phyloP scores from a whole-genome alignment of 352 stramenopile species.

The Globisporangium polare region DNA sequence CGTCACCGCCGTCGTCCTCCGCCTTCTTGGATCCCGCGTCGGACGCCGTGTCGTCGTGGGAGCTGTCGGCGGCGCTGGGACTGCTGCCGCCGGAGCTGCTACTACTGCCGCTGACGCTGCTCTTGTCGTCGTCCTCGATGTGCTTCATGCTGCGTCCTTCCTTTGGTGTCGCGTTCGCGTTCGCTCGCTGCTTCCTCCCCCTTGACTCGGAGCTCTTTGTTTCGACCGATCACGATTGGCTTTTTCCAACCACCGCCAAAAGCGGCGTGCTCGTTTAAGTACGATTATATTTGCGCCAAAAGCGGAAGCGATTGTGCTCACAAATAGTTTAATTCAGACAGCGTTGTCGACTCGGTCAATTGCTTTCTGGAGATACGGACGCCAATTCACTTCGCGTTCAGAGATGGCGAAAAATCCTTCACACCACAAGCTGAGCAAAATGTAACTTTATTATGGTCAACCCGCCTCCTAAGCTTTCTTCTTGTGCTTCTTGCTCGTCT shows the following conservation, averaged over 20 bases:
- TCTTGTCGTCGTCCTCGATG: conserved; percentile 31
- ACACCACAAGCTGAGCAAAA: neutral
- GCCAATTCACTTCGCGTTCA: neutral
- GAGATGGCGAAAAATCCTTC: neutral
- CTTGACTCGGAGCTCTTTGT: neutral
- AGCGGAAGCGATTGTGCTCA: neutral
- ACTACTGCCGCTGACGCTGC: conserved; percentile 21
- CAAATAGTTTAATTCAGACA: neutral
- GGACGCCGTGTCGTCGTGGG: conserved; percentile 10
- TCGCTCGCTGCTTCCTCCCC: conserved; percentile 1
- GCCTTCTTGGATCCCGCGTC: conserved; percentile 13
- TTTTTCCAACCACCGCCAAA: conserved; percentile 1
- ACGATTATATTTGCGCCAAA: conserved; percentile 2
- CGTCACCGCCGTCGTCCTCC: conserved; percentile 19
- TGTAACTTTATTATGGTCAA: neutral
- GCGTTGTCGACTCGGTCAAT: neutral
- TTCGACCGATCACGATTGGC: neutral
- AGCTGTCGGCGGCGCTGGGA: conserved; percentile 23
- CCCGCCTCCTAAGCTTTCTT: conserved; percentile 13
- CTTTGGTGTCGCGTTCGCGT: no score
- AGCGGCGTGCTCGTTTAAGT: neutral
- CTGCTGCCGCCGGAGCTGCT: conserved; percentile 22
- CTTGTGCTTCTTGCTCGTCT: conserved; percentile 43
- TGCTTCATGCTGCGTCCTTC: conserved; percentile 14
- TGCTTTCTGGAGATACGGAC: neutral